Conservation (phyloP, 371 early-diverging fungal species). For the Rhizopus sp. region DNA sequence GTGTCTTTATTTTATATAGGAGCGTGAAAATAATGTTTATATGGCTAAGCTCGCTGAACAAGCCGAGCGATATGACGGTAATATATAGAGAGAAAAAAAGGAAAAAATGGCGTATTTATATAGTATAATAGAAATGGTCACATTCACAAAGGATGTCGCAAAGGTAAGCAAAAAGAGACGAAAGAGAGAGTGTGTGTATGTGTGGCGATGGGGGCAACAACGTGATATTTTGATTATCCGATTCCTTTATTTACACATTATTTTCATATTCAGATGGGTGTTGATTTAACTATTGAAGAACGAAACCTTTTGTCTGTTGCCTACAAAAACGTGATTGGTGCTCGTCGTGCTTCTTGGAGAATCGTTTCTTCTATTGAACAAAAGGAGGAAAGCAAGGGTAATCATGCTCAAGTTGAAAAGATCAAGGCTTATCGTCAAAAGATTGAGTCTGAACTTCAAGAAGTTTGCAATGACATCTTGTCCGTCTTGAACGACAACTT, state of each 20-base stretch:
- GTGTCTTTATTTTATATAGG: conserved; percentile 17
- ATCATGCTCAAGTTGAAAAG: conserved; percentile 79
- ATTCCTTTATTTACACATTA: background rate
- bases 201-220: background rate
- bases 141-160: conserved; percentile 87
- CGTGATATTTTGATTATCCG: conserved; percentile 13
- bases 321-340: conserved; percentile 99
- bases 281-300: conserved; percentile 93
- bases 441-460: conserved; percentile 93
- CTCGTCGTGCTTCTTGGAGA: conserved; percentile 99
- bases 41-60: conserved; percentile 99
- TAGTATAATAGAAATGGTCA: conserved; percentile 87
- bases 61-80: conserved; percentile 95
- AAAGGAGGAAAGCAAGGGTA: conserved; percentile 95
- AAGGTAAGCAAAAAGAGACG: conserved; percentile 39
- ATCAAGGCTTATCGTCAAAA: conserved; percentile 89
- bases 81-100: background rate
- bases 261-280: conserved; percentile 33
- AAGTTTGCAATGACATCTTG: conserved; percentile 96
- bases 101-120: background rate
- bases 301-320: conserved; percentile 98
- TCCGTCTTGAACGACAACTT: conserved; percentile 87
- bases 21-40: conserved; percentile 56
- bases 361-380: conserved; percentile 98
- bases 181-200: background rate